Percentiles rank a stretch among this genome's conserved stretches.
phyloP scores from a whole-genome alignment of 2,329 filamentous ascomycete species.

The Coniella lustricola region DNA sequence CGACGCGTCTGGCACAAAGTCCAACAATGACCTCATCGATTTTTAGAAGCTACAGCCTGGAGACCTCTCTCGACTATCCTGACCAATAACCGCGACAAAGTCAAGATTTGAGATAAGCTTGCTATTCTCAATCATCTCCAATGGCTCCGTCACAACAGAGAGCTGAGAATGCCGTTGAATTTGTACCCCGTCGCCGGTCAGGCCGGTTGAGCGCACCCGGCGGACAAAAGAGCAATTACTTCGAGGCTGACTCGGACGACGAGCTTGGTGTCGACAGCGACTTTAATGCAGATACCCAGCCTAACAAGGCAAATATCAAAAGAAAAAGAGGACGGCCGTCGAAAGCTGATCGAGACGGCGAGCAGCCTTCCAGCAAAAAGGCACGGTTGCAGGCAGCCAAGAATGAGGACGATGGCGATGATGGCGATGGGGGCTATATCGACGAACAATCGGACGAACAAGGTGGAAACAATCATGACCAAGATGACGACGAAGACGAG shows the following conservation, averaged over 20 bases:
- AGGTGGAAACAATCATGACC: slow-evolving; percentile 29
- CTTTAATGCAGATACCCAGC: not conserved
- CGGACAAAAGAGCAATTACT: slow-evolving; percentile 45
- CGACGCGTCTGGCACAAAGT: too few species aligned
- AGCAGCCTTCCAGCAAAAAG: slow-evolving; percentile 12
- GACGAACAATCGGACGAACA: slow-evolving; percentile 27
- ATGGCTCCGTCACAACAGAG: too few species aligned
- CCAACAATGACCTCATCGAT: too few species aligned
- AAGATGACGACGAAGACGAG: slow-evolving; percentile 31
- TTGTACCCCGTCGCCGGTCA: slow-evolving; percentile 36
- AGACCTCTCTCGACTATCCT: too few species aligned
- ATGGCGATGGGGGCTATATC: slow-evolving; percentile 25
- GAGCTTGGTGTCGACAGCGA: slow-evolving; percentile 15
- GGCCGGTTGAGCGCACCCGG: slow-evolving; percentile 36
- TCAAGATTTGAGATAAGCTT: too few species aligned
- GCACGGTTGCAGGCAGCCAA: slow-evolving; percentile 5
- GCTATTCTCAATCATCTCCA: too few species aligned
- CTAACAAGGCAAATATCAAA: slow-evolving; percentile 3
- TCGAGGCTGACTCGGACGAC: slow-evolving; percentile 32
- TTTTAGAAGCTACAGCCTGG: too few species aligned
- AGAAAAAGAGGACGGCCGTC: slow-evolving; percentile 5
- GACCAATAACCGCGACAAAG: too few species aligned
- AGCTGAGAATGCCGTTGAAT: too few species aligned
- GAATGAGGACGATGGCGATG: slow-evolving; percentile 17
- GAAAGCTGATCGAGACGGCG: slow-evolving; percentile 8